Evolutionary conservation across 192 early-diverging fungal species (phyloP).

Genomic region (Coemansia sp.): DNA sequence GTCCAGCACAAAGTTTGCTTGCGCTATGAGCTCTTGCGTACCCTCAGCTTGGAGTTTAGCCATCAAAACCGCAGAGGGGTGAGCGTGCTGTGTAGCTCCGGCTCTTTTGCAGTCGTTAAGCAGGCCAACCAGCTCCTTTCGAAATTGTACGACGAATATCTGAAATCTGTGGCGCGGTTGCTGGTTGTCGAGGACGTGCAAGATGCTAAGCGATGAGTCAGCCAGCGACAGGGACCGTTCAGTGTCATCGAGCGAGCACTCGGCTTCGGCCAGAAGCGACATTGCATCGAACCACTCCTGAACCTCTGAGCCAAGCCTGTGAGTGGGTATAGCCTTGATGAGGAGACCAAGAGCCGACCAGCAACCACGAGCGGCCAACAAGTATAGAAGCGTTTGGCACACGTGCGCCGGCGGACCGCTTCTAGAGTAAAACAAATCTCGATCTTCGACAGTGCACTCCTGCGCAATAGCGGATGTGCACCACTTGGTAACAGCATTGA

Average conservation of each 20-base stretch:
- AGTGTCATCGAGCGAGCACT: conserved; percentile 8
- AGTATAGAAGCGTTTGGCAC: conserved; percentile 18
- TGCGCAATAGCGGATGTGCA: background rate
- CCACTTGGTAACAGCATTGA: conserved; percentile 16
- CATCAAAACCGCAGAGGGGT: conserved; percentile 8
- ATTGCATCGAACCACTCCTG: conserved; percentile 25
- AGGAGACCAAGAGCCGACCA: conserved; percentile 22
- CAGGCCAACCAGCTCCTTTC: conserved; percentile 15
- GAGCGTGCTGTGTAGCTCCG: background rate
- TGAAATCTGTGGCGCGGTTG: conserved; percentile 10
- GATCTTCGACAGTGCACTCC: background rate
- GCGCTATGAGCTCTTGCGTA: conserved; percentile 5
- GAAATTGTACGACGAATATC: conserved; percentile 37
- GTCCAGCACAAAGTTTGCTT: conserved; percentile 10
- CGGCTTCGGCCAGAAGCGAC: conserved; percentile 19
- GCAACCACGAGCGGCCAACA: conserved; percentile 17
- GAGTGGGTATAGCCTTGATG: conserved; percentile 13
- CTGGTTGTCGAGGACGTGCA: conserved; percentile 22
- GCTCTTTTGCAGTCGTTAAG: conserved; percentile 12
- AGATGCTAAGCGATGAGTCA: conserved; percentile 14
- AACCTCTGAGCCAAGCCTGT: conserved; percentile 6
- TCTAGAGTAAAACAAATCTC: background rate
- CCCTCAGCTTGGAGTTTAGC: conserved; percentile 16
- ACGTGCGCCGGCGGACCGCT: conserved; percentile 33
- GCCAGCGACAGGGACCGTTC: conserved; percentile 4